Base-by-base conservation (phyloP, 1,139 yeast genomes). In the Kodamaea ohmeri region DNA sequence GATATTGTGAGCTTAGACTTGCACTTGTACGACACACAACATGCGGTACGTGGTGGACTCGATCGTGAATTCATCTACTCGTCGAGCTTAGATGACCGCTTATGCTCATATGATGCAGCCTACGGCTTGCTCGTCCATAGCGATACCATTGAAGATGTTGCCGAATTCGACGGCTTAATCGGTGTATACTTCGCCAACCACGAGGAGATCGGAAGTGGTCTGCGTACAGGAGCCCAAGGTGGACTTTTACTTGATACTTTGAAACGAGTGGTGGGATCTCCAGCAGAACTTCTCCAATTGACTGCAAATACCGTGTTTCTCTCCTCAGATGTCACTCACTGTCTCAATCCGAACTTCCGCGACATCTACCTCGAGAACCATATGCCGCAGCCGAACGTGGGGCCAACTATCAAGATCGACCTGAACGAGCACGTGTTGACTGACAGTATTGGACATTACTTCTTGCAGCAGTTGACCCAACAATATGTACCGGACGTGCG, bases 241-340 rank as follows among this genome's bases (percentile, higher is more conserved):
- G 55, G 56, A 28, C 49, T 61, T 18, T 47, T 62, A 21, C 36
- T 42, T 17, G 52, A 50, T 17, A 44, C 47, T 3, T 41, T 50
- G 17, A 38, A 43, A 24, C 42, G 47, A 25, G 19, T 50, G 9
- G 45, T 50, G 14, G 36, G 38, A 7, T 36, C 47, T 3, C 36
- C 30, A 6, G 20, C 9, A 7, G 25, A 18, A 3, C 34, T 22
- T 12, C 39, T 44, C 9, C 43, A 42, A 18, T 42, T 48, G 8
- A 40, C 45, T 20, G 39, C 37, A 8, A 38, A 47, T 28, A 43
- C 71, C 6, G 50, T 70, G 17, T 52, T 70, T 27, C 54, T 71
- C 30, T 68, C 74, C 0, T 72, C 75, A 1, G 76, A 71, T 43
- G 75, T 71, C 13, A 70, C 65, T n/a, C 76, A 71, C 46, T 63